phyloP scores from a whole-genome alignment of 225 moss, liverwort and hornwort genomes.

The Rhytidiadelphus loreus region DNA sequence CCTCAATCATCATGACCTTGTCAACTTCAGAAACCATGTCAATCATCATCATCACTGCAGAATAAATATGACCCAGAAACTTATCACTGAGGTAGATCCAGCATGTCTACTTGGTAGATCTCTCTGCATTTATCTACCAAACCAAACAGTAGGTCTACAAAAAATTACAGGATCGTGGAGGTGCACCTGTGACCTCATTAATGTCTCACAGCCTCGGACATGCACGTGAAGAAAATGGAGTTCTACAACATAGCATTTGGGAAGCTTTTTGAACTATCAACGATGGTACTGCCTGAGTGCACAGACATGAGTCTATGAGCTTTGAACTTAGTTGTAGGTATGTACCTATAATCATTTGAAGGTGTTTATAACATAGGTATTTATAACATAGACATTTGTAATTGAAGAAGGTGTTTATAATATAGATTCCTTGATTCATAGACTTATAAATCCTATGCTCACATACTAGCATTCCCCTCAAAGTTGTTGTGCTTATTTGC shows the following conservation, averaged over 20 bases:
- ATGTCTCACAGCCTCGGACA: not conserved
- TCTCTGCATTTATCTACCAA: not conserved
- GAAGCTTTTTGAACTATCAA: not conserved
- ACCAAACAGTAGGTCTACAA: no score
- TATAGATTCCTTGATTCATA: no score
- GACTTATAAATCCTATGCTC: no score
- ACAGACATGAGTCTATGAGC: rapidly evolving
- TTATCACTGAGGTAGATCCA: not conserved
- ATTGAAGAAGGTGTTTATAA: no score
- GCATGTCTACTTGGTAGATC: not conserved
- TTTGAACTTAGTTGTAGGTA: not conserved
- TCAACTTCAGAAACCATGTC: not conserved
- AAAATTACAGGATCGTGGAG: not conserved
- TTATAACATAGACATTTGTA: no score
- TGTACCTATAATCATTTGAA: not conserved
- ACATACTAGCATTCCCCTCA: no score
- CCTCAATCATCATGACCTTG: not conserved
- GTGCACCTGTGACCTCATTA: not conserved
- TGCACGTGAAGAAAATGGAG: not conserved
- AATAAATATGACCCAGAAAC: not conserved
- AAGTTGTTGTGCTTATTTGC: no score
- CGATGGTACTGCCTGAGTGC: rapidly evolving
- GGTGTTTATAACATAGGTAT: not conserved
- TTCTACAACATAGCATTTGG: not conserved
- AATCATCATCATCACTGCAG: not conserved